Evolutionary conservation across 2,329 filamentous ascomycete species (phyloP).

Genomic region (Rugonectria rugulosa): DNA sequence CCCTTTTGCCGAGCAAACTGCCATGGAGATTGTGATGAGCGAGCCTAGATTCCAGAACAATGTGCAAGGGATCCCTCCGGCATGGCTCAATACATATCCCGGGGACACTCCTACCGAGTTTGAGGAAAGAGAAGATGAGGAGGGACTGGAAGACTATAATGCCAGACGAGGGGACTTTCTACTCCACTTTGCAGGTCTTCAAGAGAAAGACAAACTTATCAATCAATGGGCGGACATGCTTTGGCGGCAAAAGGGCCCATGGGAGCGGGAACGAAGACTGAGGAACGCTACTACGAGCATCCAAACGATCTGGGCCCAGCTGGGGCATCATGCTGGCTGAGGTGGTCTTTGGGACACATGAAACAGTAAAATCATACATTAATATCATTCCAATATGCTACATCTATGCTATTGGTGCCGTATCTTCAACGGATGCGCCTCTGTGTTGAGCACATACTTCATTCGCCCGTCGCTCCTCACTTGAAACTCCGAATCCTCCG

Average conservation of each 20-base stretch:
- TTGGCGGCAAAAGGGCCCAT: not conserved
- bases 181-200: not conserved
- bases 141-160: not conserved
- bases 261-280: conserved; percentile 1
- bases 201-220: not conserved
- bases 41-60: not conserved
- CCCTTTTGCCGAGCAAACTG: conserved; percentile 1
- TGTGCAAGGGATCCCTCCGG: not conserved
- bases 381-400: not conserved
- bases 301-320: not conserved
- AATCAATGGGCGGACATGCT: conserved; percentile 1
- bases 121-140: not conserved
- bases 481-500: conserved; percentile 26
- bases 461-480: conserved; percentile 26
- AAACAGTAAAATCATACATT: too few relatives aligned
- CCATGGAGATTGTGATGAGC: not conserved
- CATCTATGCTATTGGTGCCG: not conserved
- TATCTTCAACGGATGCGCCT: conserved; percentile 26
- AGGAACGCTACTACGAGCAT: not conserved
- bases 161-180: conserved; percentile 4
- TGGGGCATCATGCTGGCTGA: not conserved
- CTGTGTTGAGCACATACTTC: conserved; percentile 30
- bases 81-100: conserved; percentile 2
- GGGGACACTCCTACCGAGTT: not conserved
- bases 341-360: too few relatives aligned